phyloP scores from a whole-genome alignment of 257 asterid species.

The Penstemon newberryi region DNA sequence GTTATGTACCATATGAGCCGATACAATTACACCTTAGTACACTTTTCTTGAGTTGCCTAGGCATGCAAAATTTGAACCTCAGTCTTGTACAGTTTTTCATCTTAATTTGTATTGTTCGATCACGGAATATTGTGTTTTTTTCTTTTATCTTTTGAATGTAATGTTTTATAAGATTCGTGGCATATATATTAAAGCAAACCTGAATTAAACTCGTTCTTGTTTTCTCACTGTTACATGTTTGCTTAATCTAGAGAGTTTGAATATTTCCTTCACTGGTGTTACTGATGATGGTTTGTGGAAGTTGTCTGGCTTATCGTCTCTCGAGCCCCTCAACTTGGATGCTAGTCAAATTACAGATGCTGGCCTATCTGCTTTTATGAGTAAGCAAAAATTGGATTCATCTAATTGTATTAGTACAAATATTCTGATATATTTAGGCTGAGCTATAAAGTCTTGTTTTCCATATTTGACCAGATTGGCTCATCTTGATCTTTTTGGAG shows the following conservation, averaged over 20 bases:
- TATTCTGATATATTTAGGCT: neutral
- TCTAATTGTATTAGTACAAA: no score
- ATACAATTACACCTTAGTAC: no score
- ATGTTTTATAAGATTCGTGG: neutral
- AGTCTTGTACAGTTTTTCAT: neutral
- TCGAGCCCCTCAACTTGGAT: conserved; percentile 86
- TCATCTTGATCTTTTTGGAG: conserved; percentile 98
- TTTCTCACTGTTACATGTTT: conserved; percentile 40
- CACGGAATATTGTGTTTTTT: neutral
- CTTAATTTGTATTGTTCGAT: neutral
- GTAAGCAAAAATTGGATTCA: conserved; percentile 36
- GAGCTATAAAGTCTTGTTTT: conserved; percentile 4
- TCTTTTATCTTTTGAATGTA: neutral
- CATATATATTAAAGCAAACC: neutral
- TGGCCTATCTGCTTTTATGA: conserved; percentile 92
- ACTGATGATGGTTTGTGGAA: conserved; percentile 84
- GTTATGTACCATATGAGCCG: no score
- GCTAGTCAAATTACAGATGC: conserved; percentile 86
- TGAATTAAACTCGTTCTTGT: no score
- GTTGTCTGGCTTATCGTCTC: conserved; percentile 74
- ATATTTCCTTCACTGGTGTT: conserved; percentile 85
- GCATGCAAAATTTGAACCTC: neutral
- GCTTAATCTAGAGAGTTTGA: conserved; percentile 68
- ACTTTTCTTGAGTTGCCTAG: neutral
- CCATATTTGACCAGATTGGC: conserved; percentile 89